A percentile compares a stretch with the other conserved stretches of the same genome.
phyloP scores from a whole-genome alignment of 768 basidiomycete genomes.

The Pulveroboletus sp. region DNA sequence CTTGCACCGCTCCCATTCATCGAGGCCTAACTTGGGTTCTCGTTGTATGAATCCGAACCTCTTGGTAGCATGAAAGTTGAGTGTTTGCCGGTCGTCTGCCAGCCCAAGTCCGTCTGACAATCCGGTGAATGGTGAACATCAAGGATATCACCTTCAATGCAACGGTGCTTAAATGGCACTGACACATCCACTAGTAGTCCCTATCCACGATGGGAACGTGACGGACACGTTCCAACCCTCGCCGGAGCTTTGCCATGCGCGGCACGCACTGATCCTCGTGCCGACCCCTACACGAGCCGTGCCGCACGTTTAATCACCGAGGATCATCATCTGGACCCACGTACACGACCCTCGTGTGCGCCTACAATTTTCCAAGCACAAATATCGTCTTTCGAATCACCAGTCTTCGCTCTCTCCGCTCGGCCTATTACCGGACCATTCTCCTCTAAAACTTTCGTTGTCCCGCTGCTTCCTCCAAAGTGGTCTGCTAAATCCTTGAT shows the following conservation, averaged over 20 bases:
- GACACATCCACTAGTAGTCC: background rate
- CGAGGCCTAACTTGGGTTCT: background rate
- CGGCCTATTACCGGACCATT: background rate
- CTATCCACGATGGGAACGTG: conserved; percentile 6
- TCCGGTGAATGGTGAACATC: background rate
- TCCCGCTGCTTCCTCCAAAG: background rate
- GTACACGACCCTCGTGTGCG: conserved; percentile 1
- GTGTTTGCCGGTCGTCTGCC: background rate
- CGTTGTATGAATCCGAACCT: background rate
- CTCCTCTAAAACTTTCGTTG: background rate
- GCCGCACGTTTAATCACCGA: conserved; percentile 22
- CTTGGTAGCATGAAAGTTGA: too few species aligned
- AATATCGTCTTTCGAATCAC: conserved; percentile 9
- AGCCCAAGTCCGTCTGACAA: too few species aligned
- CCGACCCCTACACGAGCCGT: background rate
- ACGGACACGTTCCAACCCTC: conserved; percentile 13
- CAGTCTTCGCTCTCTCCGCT: background rate
- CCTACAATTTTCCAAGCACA: conserved; percentile 10
- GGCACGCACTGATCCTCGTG: conserved; percentile 14
- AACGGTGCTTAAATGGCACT: background rate
- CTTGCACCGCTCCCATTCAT: background rate
- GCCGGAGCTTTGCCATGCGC: conserved; percentile 1
- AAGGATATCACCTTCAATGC: background rate
- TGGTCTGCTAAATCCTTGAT: background rate
- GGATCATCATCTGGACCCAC: conserved; percentile 13